Base-by-base conservation (phyloP, 148 eudicot genomes). In the Camellia granthamiana region DNA sequence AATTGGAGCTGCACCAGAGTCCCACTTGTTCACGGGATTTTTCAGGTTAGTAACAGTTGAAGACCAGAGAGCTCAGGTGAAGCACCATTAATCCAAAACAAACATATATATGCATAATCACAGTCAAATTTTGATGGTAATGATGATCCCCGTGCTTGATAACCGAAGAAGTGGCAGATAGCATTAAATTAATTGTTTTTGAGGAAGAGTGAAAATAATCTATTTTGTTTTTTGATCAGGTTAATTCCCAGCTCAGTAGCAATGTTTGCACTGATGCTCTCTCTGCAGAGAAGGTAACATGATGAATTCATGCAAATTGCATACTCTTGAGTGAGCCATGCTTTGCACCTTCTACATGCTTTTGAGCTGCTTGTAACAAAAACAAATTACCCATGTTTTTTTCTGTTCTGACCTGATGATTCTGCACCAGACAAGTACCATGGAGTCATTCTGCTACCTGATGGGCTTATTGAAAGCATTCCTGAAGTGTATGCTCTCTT, bases 191-290 rank as follows among this genome's bases (percentile, higher is more conserved):
- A n/a, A 69, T 38, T 21, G 5, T 3, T 69, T 63, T 44, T 59
- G 44, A 70, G 44, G 71, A 49, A 49, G 11, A 56, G 56, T 13
- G 70, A 42, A 68, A 59, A 46, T 60, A 72, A 58, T 64, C 38
- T 43, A 5, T 23, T 64, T 82, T 79, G 54, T 19, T 76, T 70
- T 71, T 19, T 76, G 15, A 78, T 73, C 81, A 95, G 98, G 98
- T 95, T 62, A 91, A 95, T 80, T 95, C 98, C 38, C 98, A 95
- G 87, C 95, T 92, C 76, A 93, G 91, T 79, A 95, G 98, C 94
- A 95, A 95, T 83, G 91, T 95, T 52, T 95, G 98, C 86, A 95
- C 92, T 67, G 98, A 95, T 89, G 98, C 98, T 72, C 91, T 95
- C 71, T 95, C 97, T 56, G 98, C 98, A 43, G 98, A 95, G 88